Base-by-base conservation (phyloP, 305 asterid species). In the Fraxinus latifolia region DNA sequence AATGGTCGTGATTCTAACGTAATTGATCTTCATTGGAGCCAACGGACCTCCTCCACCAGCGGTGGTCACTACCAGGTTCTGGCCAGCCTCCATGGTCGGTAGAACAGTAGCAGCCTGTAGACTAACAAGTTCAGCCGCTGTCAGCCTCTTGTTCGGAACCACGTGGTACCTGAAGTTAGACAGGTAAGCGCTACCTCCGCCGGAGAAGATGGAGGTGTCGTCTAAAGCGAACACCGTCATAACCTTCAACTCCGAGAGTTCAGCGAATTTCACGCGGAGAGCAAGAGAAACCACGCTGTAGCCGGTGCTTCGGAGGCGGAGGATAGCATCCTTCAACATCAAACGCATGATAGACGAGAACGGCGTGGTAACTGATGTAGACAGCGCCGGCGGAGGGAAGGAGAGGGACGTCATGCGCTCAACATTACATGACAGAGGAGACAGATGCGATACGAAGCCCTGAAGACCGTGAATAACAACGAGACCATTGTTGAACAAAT, bases 201-300 rank as follows among this genome's bases (percentile, higher is more conserved):
- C 88, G 74, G 95, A 83, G 85, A 93, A 91, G 55, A 92, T 83
- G 9, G 93, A 74, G 79, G 76, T 19, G 19, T 93, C 97, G 12
- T 93, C 93, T 42, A 92, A 81, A 2, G 97, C 97, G 85, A 93
- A 93, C 3, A 93, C 79, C 23, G 97, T 92, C 89, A 92, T 87
- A 0, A 91, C 53, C 55, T 87, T 89, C 44, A 93, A 77, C 75
- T 93, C 91, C 0, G 88, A 70, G 8, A 93, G 85, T 85, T 92
- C 97, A 0, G 82, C 77, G 74, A 60, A 91, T 83, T 91, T 92
- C 83, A 89, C 89, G 0, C 91, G 90, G 80, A 93, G 74, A 70
- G 97, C 95, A 11, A 91, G 87, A 11, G 97, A 89, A 58, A 93
- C 91, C 23, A 92, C 86, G 77, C 89, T 89, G 92, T 85, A 90